These are phyloP conservation scores for Neurospora sp. DNA, from an alignment of 2,329 filamentous ascomycete species.

Conservation along the genomic window DNA sequence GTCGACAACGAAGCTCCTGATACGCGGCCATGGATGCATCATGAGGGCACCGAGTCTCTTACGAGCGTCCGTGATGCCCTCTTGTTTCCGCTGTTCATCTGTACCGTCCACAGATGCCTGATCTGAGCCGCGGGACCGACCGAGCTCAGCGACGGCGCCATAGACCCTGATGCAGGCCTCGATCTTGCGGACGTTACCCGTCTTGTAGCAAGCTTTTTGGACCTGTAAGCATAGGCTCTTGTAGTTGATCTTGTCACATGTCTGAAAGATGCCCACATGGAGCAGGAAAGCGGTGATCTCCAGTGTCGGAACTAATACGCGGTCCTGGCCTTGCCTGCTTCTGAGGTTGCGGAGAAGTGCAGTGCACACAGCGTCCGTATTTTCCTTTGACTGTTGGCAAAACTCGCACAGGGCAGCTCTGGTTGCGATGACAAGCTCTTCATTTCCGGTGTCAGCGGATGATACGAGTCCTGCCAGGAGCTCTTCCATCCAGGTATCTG, in stretches of 20 bases:
- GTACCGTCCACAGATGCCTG: not conserved
- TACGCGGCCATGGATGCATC: slow-evolving; percentile 71
- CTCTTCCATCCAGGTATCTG: slow-evolving; percentile 33
- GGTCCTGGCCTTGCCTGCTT: slow-evolving; percentile 49
- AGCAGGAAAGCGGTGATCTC: slow-evolving; percentile 71
- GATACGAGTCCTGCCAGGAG: slow-evolving; percentile 60
- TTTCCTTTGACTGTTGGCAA: slow-evolving; percentile 30
- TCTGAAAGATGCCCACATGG: slow-evolving; percentile 44
- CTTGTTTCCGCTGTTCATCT: slow-evolving; percentile 24
- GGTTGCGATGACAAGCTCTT: slow-evolving; percentile 61
- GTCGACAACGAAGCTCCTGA: slow-evolving; percentile 51
- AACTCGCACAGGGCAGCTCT: slow-evolving; percentile 53
- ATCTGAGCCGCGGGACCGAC: not conserved
- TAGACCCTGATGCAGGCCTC: slow-evolving; percentile 75
- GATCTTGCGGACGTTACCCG: slow-evolving; percentile 70
- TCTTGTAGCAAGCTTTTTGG: slow-evolving; percentile 75
- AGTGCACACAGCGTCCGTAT: slow-evolving; percentile 35
- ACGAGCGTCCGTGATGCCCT: slow-evolving; percentile 42
- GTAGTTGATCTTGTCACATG: slow-evolving; percentile 28
- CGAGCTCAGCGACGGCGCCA: slow-evolving; percentile 47
- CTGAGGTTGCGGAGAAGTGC: slow-evolving; percentile 46
- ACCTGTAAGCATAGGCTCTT: slow-evolving; percentile 57
- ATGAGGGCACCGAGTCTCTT: slow-evolving; percentile 65
- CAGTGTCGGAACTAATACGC: slow-evolving; percentile 63
- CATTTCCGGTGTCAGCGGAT: slow-evolving; percentile 68